Evolutionary conservation across 164 flowering plant genomes (phyloP).

Genomic region (Tinospora cordifolia): DNA sequence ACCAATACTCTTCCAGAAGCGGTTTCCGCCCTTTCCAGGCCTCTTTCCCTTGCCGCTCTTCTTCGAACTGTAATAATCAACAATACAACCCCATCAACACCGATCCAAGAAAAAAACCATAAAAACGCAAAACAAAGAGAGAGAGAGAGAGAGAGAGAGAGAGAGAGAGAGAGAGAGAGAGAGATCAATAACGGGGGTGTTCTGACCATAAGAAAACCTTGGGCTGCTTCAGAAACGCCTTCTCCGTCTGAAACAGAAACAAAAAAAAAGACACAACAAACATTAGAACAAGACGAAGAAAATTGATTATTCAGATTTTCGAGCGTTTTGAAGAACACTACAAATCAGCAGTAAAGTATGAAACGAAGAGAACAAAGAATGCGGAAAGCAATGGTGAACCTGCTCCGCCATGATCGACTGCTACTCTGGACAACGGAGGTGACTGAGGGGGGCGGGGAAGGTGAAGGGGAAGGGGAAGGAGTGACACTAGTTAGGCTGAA

Average conservation of each 20-base stretch:
- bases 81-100: background rate
- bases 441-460: background rate
- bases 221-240: constrained; percentile 18
- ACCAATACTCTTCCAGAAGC: background rate
- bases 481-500: background rate
- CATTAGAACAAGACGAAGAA: background rate
- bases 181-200: background rate
- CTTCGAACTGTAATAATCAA: background rate
- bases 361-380: background rate
- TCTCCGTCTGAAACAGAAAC: constrained; percentile 10
- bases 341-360: background rate
- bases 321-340: background rate
- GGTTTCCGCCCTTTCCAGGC: constrained; percentile 4
- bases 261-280: constrained; percentile 4
- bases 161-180: background rate
- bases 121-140: background rate
- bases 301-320: too few relatives aligned
- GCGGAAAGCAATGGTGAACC: background rate
- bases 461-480: background rate
- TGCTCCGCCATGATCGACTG: constrained; percentile 14
- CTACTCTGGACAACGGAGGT: background rate
- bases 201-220: constrained; percentile 11
- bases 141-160: background rate
- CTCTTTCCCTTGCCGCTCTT: background rate
- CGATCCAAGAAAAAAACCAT: background rate